Conservation (phyloP, 176 grass and related monocot species). For the Phragmites australis region DNA sequence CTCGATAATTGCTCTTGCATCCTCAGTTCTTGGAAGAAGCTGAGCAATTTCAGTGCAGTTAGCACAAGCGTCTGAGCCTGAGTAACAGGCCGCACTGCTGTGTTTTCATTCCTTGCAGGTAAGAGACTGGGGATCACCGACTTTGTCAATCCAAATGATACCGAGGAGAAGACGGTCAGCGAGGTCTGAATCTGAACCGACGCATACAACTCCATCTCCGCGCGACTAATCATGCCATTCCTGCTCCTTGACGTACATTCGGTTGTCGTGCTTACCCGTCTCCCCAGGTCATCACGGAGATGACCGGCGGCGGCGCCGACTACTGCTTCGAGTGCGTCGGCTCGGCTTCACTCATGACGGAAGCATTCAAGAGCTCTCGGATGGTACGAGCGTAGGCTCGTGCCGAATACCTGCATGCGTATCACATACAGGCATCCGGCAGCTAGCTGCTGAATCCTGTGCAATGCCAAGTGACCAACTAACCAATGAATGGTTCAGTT, state of each 20-base stretch:
- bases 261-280: neutral
- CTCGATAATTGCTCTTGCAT: neutral
- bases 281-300: slow-evolving; percentile 52
- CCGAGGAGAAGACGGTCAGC: neutral
- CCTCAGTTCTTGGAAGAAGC: neutral
- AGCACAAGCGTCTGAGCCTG: neutral
- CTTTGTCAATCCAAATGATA: slow-evolving; percentile 41
- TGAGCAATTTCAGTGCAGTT: neutral
- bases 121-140: slow-evolving; percentile 41
- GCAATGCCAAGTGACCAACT: neutral
- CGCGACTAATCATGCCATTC: too few relatives aligned
- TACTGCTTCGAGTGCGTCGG: slow-evolving; percentile 71
- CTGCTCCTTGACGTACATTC: neutral
- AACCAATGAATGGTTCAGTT: neutral
- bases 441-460: too few relatives aligned
- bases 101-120: neutral
- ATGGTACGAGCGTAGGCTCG: neutral
- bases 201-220: neutral
- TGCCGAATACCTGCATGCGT: neutral
- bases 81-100: neutral
- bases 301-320: slow-evolving; percentile 57
- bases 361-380: slow-evolving; percentile 52
- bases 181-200: slow-evolving; percentile 23
- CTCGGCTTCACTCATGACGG: slow-evolving; percentile 33
- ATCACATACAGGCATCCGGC: too few relatives aligned